Evolutionary conservation across 495 filamentous ascomycete genomes (phyloP).

Genomic region (Elaphomyces granulatus): DNA sequence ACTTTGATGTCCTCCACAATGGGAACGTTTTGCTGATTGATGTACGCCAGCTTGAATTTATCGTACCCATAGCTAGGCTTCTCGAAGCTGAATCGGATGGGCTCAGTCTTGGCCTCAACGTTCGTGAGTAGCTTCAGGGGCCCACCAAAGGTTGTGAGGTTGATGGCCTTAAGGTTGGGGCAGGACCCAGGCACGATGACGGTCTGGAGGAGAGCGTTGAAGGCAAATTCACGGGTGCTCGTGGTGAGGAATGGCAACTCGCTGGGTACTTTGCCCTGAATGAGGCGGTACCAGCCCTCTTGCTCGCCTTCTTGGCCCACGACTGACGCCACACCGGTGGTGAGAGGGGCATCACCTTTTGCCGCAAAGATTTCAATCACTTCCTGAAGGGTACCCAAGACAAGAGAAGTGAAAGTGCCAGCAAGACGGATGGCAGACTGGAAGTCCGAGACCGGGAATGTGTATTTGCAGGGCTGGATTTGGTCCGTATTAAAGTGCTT

Average conservation of each 20-base stretch:
- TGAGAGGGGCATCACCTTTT: conserved; percentile 35
- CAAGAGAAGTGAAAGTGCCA: conserved; percentile 46
- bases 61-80: conserved; percentile 16
- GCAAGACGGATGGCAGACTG: conserved; percentile 45
- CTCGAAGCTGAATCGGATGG: conserved; percentile 20
- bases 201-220: conserved; percentile 38
- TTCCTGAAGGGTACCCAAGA: conserved; percentile 50
- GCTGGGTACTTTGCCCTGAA: conserved; percentile 41
- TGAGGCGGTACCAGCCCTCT: conserved; percentile 47
- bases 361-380: conserved; percentile 37
- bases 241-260: conserved; percentile 52
- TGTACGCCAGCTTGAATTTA: conserved; percentile 31
- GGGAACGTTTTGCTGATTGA: conserved; percentile 46
- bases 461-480: conserved; percentile 47
- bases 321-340: conserved; percentile 35
- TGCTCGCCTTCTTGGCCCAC: conserved; percentile 58
- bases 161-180: conserved; percentile 38
- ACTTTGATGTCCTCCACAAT: conserved; percentile 34
- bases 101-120: conserved; percentile 16
- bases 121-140: conserved; percentile 16
- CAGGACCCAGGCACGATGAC: conserved; percentile 45
- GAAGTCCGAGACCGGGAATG: conserved; percentile 42
- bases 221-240: conserved; percentile 41
- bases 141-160: conserved; percentile 38
- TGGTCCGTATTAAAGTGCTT: conserved; percentile 27